Conservation (phyloP, 805 yeast genomes). For the Kazachstania bromeliacearum region DNA sequence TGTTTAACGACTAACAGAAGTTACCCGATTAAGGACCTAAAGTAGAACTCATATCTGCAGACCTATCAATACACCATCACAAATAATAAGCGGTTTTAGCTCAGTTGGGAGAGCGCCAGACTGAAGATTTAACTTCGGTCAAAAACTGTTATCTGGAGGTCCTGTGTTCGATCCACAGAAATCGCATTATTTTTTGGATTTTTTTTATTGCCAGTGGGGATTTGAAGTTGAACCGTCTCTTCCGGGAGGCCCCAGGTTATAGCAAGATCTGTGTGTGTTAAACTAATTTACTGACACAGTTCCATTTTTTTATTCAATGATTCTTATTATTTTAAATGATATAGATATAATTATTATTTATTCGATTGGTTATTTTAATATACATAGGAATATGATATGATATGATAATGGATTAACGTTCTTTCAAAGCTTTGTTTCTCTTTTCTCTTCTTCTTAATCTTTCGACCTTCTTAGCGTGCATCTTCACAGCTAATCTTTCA, state of each 20-base stretch:
- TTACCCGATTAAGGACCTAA: too few relatives aligned
- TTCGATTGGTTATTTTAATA: neutral
- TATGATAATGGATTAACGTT: slow-evolving; percentile 43
- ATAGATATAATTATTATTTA: neutral
- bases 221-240: too few relatives aligned
- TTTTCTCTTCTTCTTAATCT: slow-evolving; percentile 85
- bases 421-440: slow-evolving; percentile 87
- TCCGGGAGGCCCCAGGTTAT: too few relatives aligned
- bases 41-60: too few relatives aligned
- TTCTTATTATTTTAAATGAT: too few relatives aligned
- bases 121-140: slow-evolving; percentile 25
- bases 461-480: slow-evolving; percentile 89
- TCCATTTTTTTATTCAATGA: neutral
- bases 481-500: slow-evolving; percentile 69
- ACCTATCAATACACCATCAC: neutral
- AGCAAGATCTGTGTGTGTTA: neutral
- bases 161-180: slow-evolving; percentile 84
- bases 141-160: slow-evolving; percentile 46
- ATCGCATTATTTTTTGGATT: slow-evolving; percentile 35
- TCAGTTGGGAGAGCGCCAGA: slow-evolving; percentile 39
- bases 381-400: neutral
- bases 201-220: slow-evolving; percentile 2
- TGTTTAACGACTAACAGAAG: too few relatives aligned
- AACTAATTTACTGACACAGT: neutral
- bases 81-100: slow-evolving; percentile 31